Conservation (phyloP, 169 alveolate species). For the Plasmodium falciparum region DNA sequence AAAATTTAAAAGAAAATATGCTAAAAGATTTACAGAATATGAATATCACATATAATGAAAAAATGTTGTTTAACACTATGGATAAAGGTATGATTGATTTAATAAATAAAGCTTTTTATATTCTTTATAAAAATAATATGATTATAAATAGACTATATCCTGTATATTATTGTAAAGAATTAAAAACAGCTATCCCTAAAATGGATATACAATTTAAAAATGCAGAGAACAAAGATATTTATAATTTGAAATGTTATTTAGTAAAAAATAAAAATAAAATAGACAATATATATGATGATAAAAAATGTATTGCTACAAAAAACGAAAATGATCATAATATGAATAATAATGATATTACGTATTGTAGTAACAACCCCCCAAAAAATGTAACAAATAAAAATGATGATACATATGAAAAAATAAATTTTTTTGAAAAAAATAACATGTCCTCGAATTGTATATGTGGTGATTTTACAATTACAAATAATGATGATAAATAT, state of each 20-base stretch:
- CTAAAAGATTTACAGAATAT: conserved; percentile 19
- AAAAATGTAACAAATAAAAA: not conserved
- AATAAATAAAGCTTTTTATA: conserved; percentile 3
- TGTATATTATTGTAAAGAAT: conserved; percentile 30
- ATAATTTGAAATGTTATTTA: conserved; percentile 7
- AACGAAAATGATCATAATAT: not conserved
- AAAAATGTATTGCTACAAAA: not conserved
- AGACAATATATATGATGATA: not conserved
- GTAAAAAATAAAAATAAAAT: not conserved
- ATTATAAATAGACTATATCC: conserved; percentile 47
- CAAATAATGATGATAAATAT: not conserved
- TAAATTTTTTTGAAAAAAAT: not conserved
- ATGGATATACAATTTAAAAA: conserved; percentile 32
- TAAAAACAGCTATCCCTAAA: conserved; percentile 28
- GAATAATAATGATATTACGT: not conserved
- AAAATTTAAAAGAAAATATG: conserved; percentile 11
- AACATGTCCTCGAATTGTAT: no score
- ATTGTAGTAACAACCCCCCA: not conserved
- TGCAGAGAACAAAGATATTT: not conserved
- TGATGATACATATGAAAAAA: not conserved
- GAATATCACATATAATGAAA: conserved; percentile 25
- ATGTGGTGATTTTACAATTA: no score
- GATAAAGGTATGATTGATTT: conserved; percentile 13
- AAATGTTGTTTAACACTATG: conserved; percentile 30
- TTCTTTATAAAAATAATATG: conserved; percentile 27